Evolutionary conservation across 495 filamentous ascomycete genomes (phyloP), one percentile per base, ranked within the genome.

Genomic region (Talaromyces trachyspermus): DNA sequence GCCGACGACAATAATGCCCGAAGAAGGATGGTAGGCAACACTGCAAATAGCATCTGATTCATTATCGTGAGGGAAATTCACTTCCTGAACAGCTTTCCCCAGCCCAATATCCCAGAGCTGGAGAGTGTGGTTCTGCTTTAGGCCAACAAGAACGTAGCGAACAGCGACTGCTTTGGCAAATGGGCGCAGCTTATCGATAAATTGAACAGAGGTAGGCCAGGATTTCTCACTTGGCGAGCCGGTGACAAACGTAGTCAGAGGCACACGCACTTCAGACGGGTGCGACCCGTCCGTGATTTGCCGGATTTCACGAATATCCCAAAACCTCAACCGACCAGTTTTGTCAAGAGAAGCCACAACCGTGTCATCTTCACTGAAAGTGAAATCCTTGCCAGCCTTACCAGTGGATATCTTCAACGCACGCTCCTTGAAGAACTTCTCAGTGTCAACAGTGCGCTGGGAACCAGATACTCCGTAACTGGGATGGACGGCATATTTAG

Each of bases 31-130:
- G 56, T 95, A 99, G 51, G 86, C 80, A 54, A 99, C 83, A 56
- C 90, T 97, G 70, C 94, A 97, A 48, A 95, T 88, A 15, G 89
- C 88, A 69, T 99, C 94, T 9, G 88, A 90, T 65, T 99, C 94
- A 54, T 91, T 95, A 67, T 85, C 85, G 59, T 99, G 94, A 5
- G 94, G 94, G 49, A 99, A 83, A 63, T 91, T 89, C 56, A 97
- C 78, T 69, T 99, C 94, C 63, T 97, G 89, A 40, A 99, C 92
- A 23, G 90, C 84, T 69, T 94, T 95, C 46, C 82, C 82, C 4
- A 99, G 80, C 47, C 86, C 87, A 63, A 99, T 85, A 77, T 99
- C 94, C 94, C 94, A 99, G 48, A 99, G 77, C 71, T 99, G 94
- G 50, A 99, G 81, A 40, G 89, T 92, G 69, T 99, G 94, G 63